These are phyloP conservation scores for Helicocarpus griseus DNA, from an alignment of 2,329 filamentous ascomycete genomes.

Conservation along the genomic window DNA sequence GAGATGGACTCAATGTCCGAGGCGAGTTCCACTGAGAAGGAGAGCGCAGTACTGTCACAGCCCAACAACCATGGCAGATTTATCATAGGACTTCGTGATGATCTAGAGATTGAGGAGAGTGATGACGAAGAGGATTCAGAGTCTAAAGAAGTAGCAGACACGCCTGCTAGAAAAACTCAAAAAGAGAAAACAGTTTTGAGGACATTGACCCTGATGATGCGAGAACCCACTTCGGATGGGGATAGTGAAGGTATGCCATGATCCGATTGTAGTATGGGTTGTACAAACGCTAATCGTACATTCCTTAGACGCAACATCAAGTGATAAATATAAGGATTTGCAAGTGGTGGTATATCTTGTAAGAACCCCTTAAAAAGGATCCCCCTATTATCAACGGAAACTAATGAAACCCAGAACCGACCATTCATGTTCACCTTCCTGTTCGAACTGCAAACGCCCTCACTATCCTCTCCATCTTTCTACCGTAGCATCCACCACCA, in stretches of 20 bases:
- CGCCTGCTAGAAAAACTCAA: slow-evolving; percentile 6
- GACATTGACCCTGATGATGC: slow-evolving; percentile 26
- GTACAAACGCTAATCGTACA: not conserved
- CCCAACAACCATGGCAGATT: slow-evolving; percentile 26
- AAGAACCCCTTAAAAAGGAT: slow-evolving; percentile 8
- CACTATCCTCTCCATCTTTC: slow-evolving; percentile 32
- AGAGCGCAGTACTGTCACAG: slow-evolving; percentile 13
- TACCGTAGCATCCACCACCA: slow-evolving; percentile 42
- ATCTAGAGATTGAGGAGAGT: slow-evolving; percentile 28
- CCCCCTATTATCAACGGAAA: not conserved
- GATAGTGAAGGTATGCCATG: slow-evolving; percentile 13
- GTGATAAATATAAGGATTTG: slow-evolving; percentile 11
- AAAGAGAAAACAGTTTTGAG: slow-evolving; percentile 27
- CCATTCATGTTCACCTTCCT: slow-evolving; percentile 45
- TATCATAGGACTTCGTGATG: slow-evolving; percentile 35
- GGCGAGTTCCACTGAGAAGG: slow-evolving; percentile 15
- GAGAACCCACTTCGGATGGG: slow-evolving; percentile 10
- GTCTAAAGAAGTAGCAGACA: not conserved
- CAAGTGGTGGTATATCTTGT: slow-evolving; percentile 36
- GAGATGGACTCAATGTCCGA: slow-evolving; percentile 9
- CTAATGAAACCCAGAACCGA: slow-evolving; percentile 17
- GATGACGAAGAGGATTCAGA: slow-evolving; percentile 20
- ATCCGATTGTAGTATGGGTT: not conserved
- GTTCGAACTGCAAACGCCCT: slow-evolving; percentile 34
- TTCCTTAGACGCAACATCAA: not conserved